These are phyloP conservation scores for Rhytidiadelphus loreus DNA, from an alignment of 225 moss, liverwort and hornwort genomes.

Conservation along the genomic window DNA sequence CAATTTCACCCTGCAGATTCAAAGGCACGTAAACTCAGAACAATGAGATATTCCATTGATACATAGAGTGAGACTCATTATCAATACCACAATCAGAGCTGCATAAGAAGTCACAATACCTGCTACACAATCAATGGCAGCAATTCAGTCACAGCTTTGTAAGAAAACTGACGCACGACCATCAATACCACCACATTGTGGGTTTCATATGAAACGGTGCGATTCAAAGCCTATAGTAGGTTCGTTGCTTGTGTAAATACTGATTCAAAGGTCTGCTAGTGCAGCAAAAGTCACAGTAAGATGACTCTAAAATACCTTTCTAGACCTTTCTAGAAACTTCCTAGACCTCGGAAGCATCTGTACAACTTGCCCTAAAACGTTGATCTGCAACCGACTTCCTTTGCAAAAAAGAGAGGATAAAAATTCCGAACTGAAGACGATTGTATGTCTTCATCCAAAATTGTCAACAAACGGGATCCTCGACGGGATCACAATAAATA, in stretches of 20 bases:
- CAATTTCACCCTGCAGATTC: slow-evolving; percentile 2
- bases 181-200: not conserved
- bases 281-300: not conserved
- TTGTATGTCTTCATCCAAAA: not conserved
- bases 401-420: not conserved
- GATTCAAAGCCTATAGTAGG: not conserved
- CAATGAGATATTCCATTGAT: not conserved
- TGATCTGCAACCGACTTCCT: not conserved
- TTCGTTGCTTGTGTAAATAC: not conserved
- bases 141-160: not conserved
- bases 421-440: not conserved
- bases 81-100: not conserved
- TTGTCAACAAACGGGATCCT: not conserved
- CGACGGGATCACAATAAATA: too few relatives aligned
- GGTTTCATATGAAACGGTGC: not conserved
- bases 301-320: not conserved
- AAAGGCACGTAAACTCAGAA: not conserved
- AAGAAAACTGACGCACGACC: not conserved
- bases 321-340: not conserved
- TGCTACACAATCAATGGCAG: not conserved
- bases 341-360: not conserved
- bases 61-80: not conserved
- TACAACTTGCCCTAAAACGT: not conserved
- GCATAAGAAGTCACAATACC: not conserved
- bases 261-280: not conserved